Evolutionary conservation across 495 filamentous ascomycete genomes (phyloP).

Genomic region (Xylaria nigripes): DNA sequence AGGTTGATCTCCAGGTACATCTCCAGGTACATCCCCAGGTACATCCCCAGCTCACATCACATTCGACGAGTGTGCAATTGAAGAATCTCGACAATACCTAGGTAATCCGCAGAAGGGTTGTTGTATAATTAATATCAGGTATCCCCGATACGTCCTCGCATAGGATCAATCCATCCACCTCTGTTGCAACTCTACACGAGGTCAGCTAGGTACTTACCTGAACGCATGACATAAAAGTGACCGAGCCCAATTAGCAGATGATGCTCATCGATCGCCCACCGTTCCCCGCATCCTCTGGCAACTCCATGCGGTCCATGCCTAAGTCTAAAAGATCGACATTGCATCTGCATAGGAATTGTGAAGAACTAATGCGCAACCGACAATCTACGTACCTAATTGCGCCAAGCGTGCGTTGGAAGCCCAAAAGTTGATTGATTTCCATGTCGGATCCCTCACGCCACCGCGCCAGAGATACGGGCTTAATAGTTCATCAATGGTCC

Average conservation of each 20-base stretch:
- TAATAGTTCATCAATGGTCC: too few species aligned
- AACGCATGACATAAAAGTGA: conserved; percentile 1
- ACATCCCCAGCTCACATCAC: background rate
- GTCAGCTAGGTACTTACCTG: background rate
- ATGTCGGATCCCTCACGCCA: too few species aligned
- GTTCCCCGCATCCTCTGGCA: background rate
- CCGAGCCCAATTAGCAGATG: background rate
- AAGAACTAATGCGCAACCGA: background rate
- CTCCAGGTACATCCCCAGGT: too few species aligned
- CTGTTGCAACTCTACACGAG: background rate
- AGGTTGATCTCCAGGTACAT: too few species aligned
- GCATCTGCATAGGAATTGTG: background rate
- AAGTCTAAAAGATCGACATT: conserved; percentile 2
- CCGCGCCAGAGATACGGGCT: too few species aligned
- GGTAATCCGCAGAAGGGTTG: background rate
- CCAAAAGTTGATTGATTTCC: background rate
- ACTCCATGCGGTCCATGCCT: background rate
- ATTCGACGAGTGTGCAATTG: background rate
- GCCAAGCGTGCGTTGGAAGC: background rate
- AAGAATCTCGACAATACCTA: background rate
- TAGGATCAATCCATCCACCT: background rate
- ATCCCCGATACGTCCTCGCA: background rate
- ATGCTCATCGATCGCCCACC: conserved; percentile 4
- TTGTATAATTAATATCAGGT: too few species aligned
- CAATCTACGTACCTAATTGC: background rate